Base-by-base conservation (phyloP, 257 asterid species). In the Salvia rosmarinus region DNA sequence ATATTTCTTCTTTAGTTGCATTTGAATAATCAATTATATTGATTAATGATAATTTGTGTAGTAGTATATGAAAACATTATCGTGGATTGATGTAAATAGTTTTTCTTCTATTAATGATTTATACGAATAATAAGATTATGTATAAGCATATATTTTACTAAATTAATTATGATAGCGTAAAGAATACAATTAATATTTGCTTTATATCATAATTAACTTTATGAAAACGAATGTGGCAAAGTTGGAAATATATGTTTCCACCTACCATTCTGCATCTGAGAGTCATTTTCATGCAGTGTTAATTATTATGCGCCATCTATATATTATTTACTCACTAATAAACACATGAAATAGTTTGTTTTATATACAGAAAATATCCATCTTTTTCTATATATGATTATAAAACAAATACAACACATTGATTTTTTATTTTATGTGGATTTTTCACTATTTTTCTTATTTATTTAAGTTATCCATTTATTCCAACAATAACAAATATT, bases 141-240 rank as follows among this genome's bases (percentile, higher is more conserved):
- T 50, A 16, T 49, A 8, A 9, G 32, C 30, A 51, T 19, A 17
- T 52, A 52, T 20, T 32, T 32, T 52, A 5, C 13, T 20, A 52
- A 10, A 54, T 54, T 20, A 21, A 54, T 23, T 4, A 21, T 10
- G 61, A 21, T 54, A 10, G 25, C 61, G 61, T 20, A 52, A 54
- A 4, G 16, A 54, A 23, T 21, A 54, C 3, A 54, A 23, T 3
- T 9, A 54, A 23, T 3, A 2, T 20, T 6, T 42, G 1, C 21
- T 8, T 17, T 50, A 6, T 12, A 47, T 20, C 58, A 52, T 9
- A 52, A 3, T 20, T 10, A 52, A 51, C 5, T 10, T 60, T 34
- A 28, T 60, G 47, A 59, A n/a, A 59, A n/a, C 25, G 28, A 35
- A 39, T 17, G 47, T 9, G 12, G 66, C 66, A 60, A 34, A 60